Percentiles rank a stretch among this genome's conserved stretches.
Conservation (phyloP, 2,329 filamentous ascomycete species). For the Dactylellina drechsleri region DNA sequence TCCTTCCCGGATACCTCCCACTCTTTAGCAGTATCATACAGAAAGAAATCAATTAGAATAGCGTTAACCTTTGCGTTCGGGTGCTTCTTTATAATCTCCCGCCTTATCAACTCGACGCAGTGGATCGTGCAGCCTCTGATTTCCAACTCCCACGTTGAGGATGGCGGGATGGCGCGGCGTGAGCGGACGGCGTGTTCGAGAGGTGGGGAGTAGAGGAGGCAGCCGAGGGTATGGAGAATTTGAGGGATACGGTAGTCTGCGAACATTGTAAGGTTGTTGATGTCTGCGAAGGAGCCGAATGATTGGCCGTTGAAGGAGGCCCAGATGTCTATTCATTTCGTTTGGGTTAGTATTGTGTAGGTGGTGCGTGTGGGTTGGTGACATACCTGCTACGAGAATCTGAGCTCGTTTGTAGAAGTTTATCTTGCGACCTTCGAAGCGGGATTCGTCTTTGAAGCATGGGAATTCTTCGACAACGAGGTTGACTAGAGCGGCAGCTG, state of each 20-base stretch:
- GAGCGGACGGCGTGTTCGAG: constrained; percentile 76
- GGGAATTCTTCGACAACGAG: constrained; percentile 81
- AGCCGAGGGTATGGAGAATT: constrained; percentile 84
- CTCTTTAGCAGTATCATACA: constrained; percentile 94
- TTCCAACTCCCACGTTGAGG: constrained; percentile 83
- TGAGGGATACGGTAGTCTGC: constrained; percentile 97
- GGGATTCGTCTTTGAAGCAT: constrained; percentile 82
- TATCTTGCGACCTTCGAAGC: constrained; percentile 78
- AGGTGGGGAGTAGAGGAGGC: constrained; percentile 83
- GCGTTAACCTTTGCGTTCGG: constrained; percentile 79
- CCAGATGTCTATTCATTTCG: constrained; percentile 88
- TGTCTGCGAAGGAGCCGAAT: constrained; percentile 85
- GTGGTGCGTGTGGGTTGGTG: too few species aligned
- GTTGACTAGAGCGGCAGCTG: constrained; percentile 86
- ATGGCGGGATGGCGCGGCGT: constrained; percentile 74
- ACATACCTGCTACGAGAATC: constrained; percentile 82
- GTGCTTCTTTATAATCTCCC: constrained; percentile 79
- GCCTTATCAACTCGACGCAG: constrained; percentile 88
- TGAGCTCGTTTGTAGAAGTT: constrained; percentile 93
- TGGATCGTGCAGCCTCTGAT: constrained; percentile 93
- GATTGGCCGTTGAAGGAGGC: constrained; percentile 86
- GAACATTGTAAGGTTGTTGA: constrained; percentile 97
- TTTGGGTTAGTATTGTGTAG: too few species aligned
- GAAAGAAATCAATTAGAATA: constrained; percentile 94
- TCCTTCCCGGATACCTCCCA: constrained; percentile 72